Evolutionary conservation across 257 asterid genomes (phyloP).

Genomic region (Solanum neorickii): DNA sequence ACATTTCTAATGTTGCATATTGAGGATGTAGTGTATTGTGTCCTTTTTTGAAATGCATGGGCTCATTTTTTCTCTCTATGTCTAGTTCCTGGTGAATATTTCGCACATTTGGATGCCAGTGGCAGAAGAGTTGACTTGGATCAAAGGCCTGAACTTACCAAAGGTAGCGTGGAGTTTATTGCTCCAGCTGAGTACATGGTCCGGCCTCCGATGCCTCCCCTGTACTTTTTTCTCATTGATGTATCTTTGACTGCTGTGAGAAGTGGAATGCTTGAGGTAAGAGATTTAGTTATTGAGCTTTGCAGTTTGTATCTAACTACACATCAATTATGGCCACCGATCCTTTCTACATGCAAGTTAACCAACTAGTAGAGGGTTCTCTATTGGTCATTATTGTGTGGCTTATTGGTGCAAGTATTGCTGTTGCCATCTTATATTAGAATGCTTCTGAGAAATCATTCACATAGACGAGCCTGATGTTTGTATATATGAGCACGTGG

Average conservation of each 20-base stretch:
- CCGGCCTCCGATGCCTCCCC: constrained; percentile 89
- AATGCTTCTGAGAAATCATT: neutral
- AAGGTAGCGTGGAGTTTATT: constrained; percentile 77
- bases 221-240: constrained; percentile 78
- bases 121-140: constrained; percentile 75
- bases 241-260: constrained; percentile 72
- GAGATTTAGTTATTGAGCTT: neutral
- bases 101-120: constrained; percentile 59
- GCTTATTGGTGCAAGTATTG: neutral
- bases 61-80: constrained; percentile 17
- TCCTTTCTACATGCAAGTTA: neutral
- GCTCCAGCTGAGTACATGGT: constrained; percentile 82
- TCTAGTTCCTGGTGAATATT: constrained; percentile 80
- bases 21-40: neutral
- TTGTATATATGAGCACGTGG: neutral
- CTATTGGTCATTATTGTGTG: neutral
- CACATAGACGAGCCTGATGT: neutral
- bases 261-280: constrained; percentile 94
- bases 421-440: neutral
- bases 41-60: neutral
- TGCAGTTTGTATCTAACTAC: neutral
- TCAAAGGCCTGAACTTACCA: constrained; percentile 77
- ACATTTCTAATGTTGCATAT: neutral
- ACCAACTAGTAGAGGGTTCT: neutral
- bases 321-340: neutral